Percentiles rank a stretch among this genome's conserved stretches.
These are phyloP conservation scores for Herpotrichia juniperi DNA, from an alignment of 2,329 filamentous ascomycete genomes.

Conservation along the genomic window DNA sequence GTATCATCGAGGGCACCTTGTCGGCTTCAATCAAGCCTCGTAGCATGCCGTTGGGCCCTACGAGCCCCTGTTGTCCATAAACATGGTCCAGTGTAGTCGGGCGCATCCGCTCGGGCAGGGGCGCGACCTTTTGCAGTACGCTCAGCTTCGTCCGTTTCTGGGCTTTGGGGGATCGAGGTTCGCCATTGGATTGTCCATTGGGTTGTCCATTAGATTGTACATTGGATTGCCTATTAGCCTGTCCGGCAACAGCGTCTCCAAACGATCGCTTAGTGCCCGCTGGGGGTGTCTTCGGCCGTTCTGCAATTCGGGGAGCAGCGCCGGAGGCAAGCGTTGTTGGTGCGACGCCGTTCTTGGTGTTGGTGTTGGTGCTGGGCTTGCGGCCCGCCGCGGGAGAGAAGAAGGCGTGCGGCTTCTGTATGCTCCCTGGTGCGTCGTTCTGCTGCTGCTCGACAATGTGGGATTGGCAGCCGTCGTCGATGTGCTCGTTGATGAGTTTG, in stretches of 20 bases:
- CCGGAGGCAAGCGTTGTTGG: conserved; percentile 25
- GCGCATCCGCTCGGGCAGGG: conserved; percentile 92
- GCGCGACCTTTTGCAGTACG: conserved; percentile 72
- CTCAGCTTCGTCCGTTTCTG: conserved; percentile 65
- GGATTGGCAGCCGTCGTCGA: conserved; percentile 80
- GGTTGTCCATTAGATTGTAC: too few relatives aligned
- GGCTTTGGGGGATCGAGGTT: conserved; percentile 45
- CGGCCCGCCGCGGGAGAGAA: conserved; percentile 60
- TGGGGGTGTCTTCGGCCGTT: conserved; percentile 33
- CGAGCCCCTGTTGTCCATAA: conserved; percentile 82
- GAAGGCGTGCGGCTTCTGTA: conserved; percentile 54
- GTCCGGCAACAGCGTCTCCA: conserved; percentile 22
- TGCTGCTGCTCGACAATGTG: conserved; percentile 64
- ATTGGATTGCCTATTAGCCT: conserved; percentile 23
- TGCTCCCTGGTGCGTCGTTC: conserved; percentile 29
- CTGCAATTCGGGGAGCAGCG: conserved; percentile 14
- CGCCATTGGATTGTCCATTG: conserved; percentile 22
- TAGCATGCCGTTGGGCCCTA: conserved; percentile 82
- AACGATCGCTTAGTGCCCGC: conserved; percentile 31
- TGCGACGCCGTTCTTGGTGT: conserved; percentile 23
- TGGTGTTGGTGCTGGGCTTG: conserved; percentile 20
- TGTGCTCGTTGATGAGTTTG: conserved; percentile 83
- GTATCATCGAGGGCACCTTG: conserved; percentile 89
- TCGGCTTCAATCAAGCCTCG: conserved; percentile 85
- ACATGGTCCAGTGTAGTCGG: conserved; percentile 84